phyloP scores from a whole-genome alignment of 208 protist species.

The Leptomonas pyrrhocoris region DNA sequence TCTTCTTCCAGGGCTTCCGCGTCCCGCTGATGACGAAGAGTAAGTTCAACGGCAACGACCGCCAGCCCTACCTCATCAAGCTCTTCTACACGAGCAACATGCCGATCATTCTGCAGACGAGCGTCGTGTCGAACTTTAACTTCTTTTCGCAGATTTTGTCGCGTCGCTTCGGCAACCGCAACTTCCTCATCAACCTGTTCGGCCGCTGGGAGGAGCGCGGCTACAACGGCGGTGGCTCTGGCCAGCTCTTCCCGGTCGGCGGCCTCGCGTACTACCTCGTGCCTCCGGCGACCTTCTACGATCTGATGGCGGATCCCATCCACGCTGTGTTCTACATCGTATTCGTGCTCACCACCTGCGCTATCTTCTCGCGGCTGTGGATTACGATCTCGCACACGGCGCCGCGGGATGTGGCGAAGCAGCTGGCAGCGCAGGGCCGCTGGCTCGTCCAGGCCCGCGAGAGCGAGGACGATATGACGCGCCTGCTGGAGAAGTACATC shows the following conservation, averaged over 20 bases:
- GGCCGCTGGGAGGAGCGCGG: constrained; percentile 96
- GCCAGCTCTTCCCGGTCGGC: constrained; percentile 93
- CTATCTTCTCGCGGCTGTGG: constrained; percentile 99
- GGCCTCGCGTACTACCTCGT: constrained; percentile 99
- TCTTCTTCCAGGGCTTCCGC: constrained; percentile 99
- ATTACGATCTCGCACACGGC: constrained; percentile 98
- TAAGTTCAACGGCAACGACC: constrained; percentile 74
- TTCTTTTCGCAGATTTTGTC: constrained; percentile 99
- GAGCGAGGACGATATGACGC: constrained; percentile 89
- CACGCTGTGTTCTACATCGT: constrained; percentile 98
- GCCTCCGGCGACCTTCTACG: constrained; percentile 94
- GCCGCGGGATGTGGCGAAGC: constrained; percentile 97
- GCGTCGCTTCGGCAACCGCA: constrained; percentile 95
- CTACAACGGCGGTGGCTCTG: constrained; percentile 59
- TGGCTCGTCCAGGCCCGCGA: constrained; percentile 91
- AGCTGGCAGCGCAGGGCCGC: constrained; percentile 96
- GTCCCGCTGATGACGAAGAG: constrained; percentile 95
- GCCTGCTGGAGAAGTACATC: constrained; percentile 96
- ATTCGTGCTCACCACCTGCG: constrained; percentile 98
- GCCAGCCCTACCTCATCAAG: constrained; percentile 99
- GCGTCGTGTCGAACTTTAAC: constrained; percentile 99
- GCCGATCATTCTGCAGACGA: constrained; percentile 99
- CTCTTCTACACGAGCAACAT: constrained; percentile 99
- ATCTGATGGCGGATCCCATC: constrained; percentile 97
- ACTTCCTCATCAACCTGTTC: constrained; percentile 98